Conservation (phyloP, 192 early-diverging fungal species). For the Diversispora epigaea region DNA sequence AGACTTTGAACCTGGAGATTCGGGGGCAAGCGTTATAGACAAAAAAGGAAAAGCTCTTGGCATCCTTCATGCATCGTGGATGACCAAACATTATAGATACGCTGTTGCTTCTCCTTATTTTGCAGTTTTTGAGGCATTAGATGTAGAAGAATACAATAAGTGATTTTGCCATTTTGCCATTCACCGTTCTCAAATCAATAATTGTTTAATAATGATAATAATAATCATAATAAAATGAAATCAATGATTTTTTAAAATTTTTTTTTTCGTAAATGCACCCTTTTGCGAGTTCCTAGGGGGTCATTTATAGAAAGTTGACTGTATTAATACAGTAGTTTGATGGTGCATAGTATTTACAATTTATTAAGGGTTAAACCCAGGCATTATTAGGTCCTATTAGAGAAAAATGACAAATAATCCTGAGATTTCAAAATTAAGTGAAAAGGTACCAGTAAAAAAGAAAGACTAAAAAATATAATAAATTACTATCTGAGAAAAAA, state of each 20-base stretch:
- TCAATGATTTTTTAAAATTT: too few species aligned
- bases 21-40: conserved; percentile 9
- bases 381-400: conserved; percentile 88
- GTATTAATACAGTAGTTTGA: too few species aligned
- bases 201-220: too few species aligned
- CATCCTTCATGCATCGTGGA: conserved; percentile 11
- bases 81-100: not conserved
- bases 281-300: too few species aligned
- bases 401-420: conserved; percentile 62
- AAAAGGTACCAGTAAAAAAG: conserved; percentile 38
- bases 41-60: not conserved
- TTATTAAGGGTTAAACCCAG: too few species aligned
- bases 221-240: too few species aligned
- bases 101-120: not conserved
- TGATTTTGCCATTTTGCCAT: too few species aligned
- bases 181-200: too few species aligned
- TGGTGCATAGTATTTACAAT: too few species aligned
- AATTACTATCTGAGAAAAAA: not conserved
- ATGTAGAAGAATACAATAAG: too few species aligned
- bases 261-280: too few species aligned
- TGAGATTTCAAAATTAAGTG: conserved; percentile 66
- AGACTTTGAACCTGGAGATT: not conserved
- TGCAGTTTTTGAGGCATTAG: not conserved
- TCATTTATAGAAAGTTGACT: too few species aligned
- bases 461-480: conserved; percentile 32